Evolutionary conservation across 2,329 filamentous ascomycete species (phyloP).

Genomic region (Ceratocystis cubensis): DNA sequence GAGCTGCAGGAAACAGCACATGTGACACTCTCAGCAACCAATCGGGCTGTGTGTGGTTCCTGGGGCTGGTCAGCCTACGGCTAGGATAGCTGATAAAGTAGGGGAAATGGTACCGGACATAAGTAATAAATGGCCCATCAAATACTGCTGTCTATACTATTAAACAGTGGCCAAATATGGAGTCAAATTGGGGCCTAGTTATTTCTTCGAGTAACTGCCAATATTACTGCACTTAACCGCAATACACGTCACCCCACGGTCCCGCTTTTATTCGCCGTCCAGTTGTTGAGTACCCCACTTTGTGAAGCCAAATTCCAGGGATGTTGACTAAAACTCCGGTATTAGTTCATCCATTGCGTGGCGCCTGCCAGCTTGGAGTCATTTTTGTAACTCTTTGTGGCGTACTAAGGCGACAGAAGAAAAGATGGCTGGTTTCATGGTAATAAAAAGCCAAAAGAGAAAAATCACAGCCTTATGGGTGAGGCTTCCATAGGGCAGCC

Average conservation of each 20-base stretch:
- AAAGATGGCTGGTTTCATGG: not conserved
- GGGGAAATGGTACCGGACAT: not conserved
- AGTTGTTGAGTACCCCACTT: not conserved
- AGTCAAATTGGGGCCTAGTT: not conserved
- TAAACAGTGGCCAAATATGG: not conserved
- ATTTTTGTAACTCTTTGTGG: not conserved
- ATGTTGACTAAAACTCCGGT: constrained; percentile 6
- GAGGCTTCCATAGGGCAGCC: not conserved
- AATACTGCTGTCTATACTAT: not conserved
- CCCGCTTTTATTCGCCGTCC: not conserved
- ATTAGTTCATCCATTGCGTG: not conserved
- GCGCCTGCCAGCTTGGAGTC: not conserved
- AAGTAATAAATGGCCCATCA: not conserved
- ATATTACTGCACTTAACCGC: not conserved
- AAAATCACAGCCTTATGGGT: not conserved
- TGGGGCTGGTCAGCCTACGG: not conserved
- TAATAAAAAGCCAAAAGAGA: not conserved
- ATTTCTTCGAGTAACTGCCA: not conserved
- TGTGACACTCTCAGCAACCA: not conserved
- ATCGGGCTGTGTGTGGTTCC: not conserved
- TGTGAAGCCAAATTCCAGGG: not conserved
- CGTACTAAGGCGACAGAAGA: not conserved
- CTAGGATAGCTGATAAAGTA: not conserved
- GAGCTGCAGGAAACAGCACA: not conserved
- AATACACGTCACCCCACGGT: not conserved